Evolutionary conservation across 1,139 yeast species (phyloP), one percentile per base, ranked within the genome.

Genomic region (Eremothecium gossypii): DNA sequence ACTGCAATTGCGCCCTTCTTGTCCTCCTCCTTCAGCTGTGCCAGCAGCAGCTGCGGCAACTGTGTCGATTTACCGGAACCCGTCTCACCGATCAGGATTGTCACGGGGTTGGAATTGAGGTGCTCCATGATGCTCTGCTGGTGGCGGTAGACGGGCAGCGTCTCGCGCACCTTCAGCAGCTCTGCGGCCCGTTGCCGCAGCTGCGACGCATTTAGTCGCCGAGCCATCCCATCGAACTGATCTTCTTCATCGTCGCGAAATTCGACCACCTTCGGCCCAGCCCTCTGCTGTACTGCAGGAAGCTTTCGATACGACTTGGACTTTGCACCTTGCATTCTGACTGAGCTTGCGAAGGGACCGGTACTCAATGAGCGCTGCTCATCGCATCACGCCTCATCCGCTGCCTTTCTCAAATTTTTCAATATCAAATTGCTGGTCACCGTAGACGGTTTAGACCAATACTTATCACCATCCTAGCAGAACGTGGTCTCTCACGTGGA

Each of bases 41-140:
- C 23, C 66, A 81, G 71, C 30, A 91, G 63, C 55, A 91, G 86
- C 57, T 91, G 98, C 0, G 98, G 98, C 26, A 91, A 84, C 64
- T 91, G 98, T 0, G 98, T 91, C 3, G 98, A 91, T 60, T 91
- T 91, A 68, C 98, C 98, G 7, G 96, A 86, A 63, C 98, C 98
- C 0, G 98, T 91, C 53, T 91, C 97, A 63, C 98, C 98, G 57
- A 91, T 83, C 9, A 91, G 69, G 4, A 91, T 77, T 0, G 89
- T 78, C 4, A 86, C 94, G 48, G 74, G 79, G 53, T 81, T 75
- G 8, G 66, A 51, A 8, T 62, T 46, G 2, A 91, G 61, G 49
- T 78, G 76, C 10, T 73, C 66, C 46, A 83, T 57, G 23, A 91
- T 74, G 43, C 76, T 74, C 37, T 74, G 77, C 53, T 77, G 76